Percentiles rank a stretch among this genome's conserved stretches.
Conservation (phyloP, 306 rosid species). For the Bauhinia variegata region DNA sequence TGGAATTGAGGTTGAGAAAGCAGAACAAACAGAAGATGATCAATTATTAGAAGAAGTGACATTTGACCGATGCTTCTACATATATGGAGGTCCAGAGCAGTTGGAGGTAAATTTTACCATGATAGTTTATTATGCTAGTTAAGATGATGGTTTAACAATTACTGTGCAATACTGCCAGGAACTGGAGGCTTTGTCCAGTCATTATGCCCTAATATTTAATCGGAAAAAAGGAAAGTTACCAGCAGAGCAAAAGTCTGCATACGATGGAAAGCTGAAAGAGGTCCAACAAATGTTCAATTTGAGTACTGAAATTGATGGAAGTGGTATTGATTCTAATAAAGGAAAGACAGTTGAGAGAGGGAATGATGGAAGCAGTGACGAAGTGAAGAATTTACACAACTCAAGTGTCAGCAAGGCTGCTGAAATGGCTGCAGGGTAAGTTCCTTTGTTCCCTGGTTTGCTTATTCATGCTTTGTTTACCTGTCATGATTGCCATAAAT, state of each 20-base stretch:
- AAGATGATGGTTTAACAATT: constrained; percentile 25
- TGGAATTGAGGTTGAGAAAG: constrained; percentile 86
- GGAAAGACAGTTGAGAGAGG: constrained; percentile 74
- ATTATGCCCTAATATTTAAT: constrained; percentile 80
- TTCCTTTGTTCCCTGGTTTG: constrained; percentile 1
- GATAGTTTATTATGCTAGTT: constrained; percentile 19
- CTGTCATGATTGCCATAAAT: constrained; percentile 7
- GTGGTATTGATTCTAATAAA: constrained; percentile 58
- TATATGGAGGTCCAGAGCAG: constrained; percentile 99
- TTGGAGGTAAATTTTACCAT: constrained; percentile 71
- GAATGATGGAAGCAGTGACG: constrained; percentile 69
- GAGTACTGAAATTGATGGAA: constrained; percentile 66
- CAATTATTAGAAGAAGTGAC: constrained; percentile 83
- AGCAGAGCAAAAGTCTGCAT: constrained; percentile 67
- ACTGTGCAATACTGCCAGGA: constrained; percentile 62
- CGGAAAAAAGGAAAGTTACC: constrained; percentile 82
- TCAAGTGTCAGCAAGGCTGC: constrained; percentile 94
- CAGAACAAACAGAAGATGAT: constrained; percentile 57
- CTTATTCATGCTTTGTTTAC: constrained; percentile 22
- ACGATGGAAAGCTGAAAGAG: constrained; percentile 86
- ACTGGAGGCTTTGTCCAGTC: constrained; percentile 89
- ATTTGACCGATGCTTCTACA: constrained; percentile 96
- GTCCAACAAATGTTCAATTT: constrained; percentile 84
- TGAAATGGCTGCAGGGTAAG: constrained; percentile 97
- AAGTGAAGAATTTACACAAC: constrained; percentile 82